Conservation (phyloP, 164 flowering plant species). For the Nymphaea thermarum region DNA sequence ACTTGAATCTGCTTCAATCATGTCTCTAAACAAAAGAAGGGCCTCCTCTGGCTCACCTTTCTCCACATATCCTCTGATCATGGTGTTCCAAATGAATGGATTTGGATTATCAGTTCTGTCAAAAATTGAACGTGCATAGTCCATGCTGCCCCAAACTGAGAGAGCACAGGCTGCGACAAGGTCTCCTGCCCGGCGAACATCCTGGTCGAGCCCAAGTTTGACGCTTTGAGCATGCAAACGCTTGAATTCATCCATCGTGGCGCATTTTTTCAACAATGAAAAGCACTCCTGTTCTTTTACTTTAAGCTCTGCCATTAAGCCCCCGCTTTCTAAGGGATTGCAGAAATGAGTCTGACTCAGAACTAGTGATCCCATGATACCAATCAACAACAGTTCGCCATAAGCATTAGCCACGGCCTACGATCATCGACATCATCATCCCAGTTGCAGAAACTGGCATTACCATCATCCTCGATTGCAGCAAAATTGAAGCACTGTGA, state of each 20-base stretch:
- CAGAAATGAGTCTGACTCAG: slow-evolving; percentile 12
- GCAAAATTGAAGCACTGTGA: neutral
- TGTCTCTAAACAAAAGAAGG: slow-evolving; percentile 29
- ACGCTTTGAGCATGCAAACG: slow-evolving; percentile 50
- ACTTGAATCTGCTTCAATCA: slow-evolving; percentile 39
- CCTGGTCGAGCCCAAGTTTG: slow-evolving; percentile 38
- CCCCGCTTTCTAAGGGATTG: slow-evolving; percentile 13
- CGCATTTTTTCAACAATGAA: slow-evolving; percentile 46
- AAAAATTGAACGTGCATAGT: slow-evolving; percentile 69
- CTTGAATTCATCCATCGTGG: slow-evolving; percentile 52
- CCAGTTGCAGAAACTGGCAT: slow-evolving; percentile 1
- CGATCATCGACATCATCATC: neutral
- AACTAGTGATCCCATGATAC: neutral
- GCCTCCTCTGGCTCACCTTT: slow-evolving; percentile 29
- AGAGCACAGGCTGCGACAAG: slow-evolving; percentile 54
- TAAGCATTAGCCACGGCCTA: neutral
- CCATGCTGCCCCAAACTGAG: slow-evolving; percentile 76
- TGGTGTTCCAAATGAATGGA: slow-evolving; percentile 47
- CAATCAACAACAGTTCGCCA: neutral
- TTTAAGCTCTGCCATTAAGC: slow-evolving; percentile 16
- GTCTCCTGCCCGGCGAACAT: slow-evolving; percentile 30
- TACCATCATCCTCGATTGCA: neutral
- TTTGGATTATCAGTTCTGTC: slow-evolving; percentile 41
- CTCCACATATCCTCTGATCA: slow-evolving; percentile 62
- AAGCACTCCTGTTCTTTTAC: slow-evolving; percentile 41